These are phyloP conservation scores for Selaginella tamariscina DNA, from an alignment of 75 land plant species.

Conservation along the genomic window DNA sequence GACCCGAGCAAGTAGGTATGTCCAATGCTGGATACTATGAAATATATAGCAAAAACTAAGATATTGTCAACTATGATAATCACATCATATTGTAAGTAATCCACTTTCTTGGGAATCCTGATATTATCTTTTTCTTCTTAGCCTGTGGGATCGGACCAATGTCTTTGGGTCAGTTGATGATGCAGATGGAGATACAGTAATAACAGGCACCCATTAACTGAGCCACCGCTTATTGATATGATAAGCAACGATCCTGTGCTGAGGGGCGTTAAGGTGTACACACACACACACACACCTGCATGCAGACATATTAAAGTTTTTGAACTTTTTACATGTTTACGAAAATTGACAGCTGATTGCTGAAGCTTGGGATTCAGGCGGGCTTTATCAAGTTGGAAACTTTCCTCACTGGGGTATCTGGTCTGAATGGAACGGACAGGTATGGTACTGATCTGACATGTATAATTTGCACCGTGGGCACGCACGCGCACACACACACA, in stretches of 20 bases:
- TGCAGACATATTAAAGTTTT: too few species aligned
- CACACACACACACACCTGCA: too few species aligned
- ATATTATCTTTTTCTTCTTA: constrained; percentile 8
- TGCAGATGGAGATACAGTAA: constrained; percentile 48
- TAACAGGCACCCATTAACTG: constrained; percentile 82
- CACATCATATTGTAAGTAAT: too few species aligned
- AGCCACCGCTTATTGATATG: constrained; percentile 89
- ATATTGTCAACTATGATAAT: too few species aligned
- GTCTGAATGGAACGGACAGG: constrained; percentile 99
- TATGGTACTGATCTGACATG: constrained; percentile 13
- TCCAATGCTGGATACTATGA: not conserved
- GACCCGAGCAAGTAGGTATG: constrained; percentile 80
- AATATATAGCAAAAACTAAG: too few species aligned
- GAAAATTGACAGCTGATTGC: constrained; percentile 57
- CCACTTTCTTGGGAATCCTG: not conserved
- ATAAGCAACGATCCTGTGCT: constrained; percentile 96
- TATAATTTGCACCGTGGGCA: too few species aligned
- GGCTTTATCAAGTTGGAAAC: constrained; percentile 95
- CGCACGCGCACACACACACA: too few species aligned
- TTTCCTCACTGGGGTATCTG: constrained; percentile 96
- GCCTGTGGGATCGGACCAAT: constrained; percentile 84
- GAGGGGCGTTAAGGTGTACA: constrained; percentile 75
- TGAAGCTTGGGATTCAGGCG: constrained; percentile 97
- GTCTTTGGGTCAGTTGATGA: constrained; percentile 47
- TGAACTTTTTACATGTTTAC: not conserved